Conservation (phyloP, 345 rosid genomes). For the Salix purpurea region DNA sequence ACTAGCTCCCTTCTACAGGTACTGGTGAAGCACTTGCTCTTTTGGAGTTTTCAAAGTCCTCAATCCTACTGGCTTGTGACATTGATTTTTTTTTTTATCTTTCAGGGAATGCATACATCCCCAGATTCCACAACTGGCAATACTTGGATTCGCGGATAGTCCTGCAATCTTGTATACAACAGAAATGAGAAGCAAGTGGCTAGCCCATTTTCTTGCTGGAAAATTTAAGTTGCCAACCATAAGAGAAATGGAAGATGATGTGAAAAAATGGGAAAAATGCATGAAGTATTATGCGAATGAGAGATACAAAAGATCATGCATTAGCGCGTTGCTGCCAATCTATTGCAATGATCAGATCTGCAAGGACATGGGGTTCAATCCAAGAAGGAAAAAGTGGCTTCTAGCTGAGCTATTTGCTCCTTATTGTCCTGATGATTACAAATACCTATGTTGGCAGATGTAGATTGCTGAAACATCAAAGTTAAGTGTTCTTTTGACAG, state of each 20-base stretch:
- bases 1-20: slow-evolving; percentile 37
- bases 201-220: slow-evolving; percentile 22
- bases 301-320: slow-evolving; percentile 17
- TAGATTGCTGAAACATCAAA: neutral
- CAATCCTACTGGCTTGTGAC: no score
- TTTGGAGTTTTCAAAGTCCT: neutral
- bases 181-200: slow-evolving; percentile 41
- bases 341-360: slow-evolving; percentile 29
- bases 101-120: slow-evolving; percentile 40
- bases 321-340: slow-evolving; percentile 27
- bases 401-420: slow-evolving; percentile 27
- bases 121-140: slow-evolving; percentile 35
- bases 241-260: slow-evolving; percentile 30
- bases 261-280: slow-evolving; percentile 23
- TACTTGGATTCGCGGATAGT: slow-evolving; percentile 34
- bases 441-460: neutral
- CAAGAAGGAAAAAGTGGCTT: slow-evolving; percentile 26
- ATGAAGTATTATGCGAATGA: slow-evolving; percentile 4
- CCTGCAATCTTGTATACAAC: slow-evolving; percentile 20
- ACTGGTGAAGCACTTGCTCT: neutral
- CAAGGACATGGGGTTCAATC: slow-evolving; percentile 33
- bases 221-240: slow-evolving; percentile 27
- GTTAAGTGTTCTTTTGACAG: neutral
- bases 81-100: neutral
- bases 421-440: slow-evolving; percentile 24